These are phyloP conservation scores for Trichocladium uniseriatum DNA, from an alignment of 495 filamentous ascomycete species.

Conservation along the genomic window DNA sequence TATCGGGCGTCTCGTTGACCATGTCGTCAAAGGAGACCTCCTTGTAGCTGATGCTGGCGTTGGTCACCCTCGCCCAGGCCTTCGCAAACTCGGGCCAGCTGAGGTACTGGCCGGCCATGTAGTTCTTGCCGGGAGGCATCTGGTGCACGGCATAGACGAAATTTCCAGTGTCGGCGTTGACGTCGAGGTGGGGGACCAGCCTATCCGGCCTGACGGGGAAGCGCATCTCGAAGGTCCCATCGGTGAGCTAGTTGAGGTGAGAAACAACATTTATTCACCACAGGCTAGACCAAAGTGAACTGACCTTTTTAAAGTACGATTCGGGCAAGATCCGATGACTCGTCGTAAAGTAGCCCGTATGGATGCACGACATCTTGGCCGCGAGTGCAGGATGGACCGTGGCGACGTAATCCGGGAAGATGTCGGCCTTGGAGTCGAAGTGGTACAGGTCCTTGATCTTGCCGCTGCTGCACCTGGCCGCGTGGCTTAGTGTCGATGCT, in stretches of 20 bases:
- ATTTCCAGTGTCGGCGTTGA: constrained; percentile 32
- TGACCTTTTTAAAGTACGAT: constrained; percentile 31
- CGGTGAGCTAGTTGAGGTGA: constrained; percentile 13
- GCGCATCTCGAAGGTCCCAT: constrained; percentile 31
- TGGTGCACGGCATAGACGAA: constrained; percentile 37
- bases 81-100: constrained; percentile 28
- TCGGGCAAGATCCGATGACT: constrained; percentile 31
- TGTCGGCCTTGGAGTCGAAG: constrained; percentile 36
- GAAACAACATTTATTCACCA: neutral
- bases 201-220: constrained; percentile 26
- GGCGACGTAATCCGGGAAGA: constrained; percentile 33
- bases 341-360: constrained; percentile 37
- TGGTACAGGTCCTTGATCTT: constrained; percentile 34
- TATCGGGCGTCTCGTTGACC: constrained; percentile 23
- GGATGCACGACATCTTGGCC: constrained; percentile 38
- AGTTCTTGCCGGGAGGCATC: constrained; percentile 34
- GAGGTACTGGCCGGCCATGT: constrained; percentile 33
- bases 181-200: constrained; percentile 31
- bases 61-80: constrained; percentile 26
- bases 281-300: neutral
- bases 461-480: constrained; percentile 29
- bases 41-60: constrained; percentile 20
- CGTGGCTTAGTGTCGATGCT: constrained; percentile 34
- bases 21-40: constrained; percentile 31
- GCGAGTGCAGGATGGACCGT: constrained; percentile 32